phyloP scores from a whole-genome alignment of 441 rosid genomes.

The Iberis amara region DNA sequence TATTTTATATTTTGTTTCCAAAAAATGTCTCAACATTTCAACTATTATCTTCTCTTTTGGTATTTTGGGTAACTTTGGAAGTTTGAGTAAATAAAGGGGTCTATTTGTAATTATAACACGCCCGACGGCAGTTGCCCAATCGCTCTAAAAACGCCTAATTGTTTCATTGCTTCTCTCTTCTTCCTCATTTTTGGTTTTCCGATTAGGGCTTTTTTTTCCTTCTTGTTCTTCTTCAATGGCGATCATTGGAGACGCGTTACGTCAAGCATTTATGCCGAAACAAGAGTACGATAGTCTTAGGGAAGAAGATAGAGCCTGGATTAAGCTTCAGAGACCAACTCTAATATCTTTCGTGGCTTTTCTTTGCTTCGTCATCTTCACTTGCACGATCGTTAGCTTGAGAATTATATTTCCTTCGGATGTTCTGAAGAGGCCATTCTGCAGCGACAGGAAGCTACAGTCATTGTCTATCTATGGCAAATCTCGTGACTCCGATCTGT shows the following conservation, averaged over 20 bases:
- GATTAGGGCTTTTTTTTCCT: no score
- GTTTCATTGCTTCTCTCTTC: no score
- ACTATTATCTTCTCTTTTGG: no score
- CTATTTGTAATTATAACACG: no score
- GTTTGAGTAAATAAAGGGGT: no score
- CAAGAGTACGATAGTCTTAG: slow-evolving; percentile 72
- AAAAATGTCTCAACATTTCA: no score
- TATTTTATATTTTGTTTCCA: no score
- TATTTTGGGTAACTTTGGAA: no score
- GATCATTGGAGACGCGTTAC: slow-evolving; percentile 69
- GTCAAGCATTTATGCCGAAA: slow-evolving; percentile 87
- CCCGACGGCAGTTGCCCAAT: no score
- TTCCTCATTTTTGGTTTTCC: no score
- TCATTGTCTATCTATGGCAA: slow-evolving; percentile 45
- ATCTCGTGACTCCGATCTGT: slow-evolving; percentile 56
- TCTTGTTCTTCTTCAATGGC: slow-evolving; percentile 38
- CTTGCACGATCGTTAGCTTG: slow-evolving; percentile 60
- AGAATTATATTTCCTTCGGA: slow-evolving; percentile 64
- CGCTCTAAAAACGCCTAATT: no score
- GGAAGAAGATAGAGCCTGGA: slow-evolving; percentile 74
- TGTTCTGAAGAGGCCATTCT: slow-evolving; percentile 56
- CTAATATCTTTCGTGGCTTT: slow-evolving; percentile 29
- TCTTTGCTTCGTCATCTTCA: slow-evolving; percentile 40
- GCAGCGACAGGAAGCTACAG: slow-evolving; percentile 54
- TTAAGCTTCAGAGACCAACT: slow-evolving; percentile 59